Base-by-base conservation (phyloP, 768 basidiomycete genomes). In the Agrocybe chaxingu region DNA sequence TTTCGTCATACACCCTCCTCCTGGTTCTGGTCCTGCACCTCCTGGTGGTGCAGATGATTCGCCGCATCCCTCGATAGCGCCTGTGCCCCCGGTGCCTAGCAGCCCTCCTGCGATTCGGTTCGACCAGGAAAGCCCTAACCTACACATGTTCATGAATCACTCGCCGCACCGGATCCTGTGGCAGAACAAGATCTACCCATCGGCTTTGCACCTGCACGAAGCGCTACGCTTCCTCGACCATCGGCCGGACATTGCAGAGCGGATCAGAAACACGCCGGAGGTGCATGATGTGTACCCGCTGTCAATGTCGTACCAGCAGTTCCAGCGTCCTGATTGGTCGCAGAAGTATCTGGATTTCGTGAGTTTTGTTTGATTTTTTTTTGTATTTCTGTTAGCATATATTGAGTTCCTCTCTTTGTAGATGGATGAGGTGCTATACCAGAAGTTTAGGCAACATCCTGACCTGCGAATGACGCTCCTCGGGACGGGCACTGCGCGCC, bases 171-270 rank as follows among this genome's bases (percentile, higher is more conserved):
- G 72, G 4, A 76, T 92, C 16, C 48, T 81, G 47, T 84, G 81
- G 63, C 63, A 72, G 33, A 72, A 79, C 31, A 70, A 69, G 47
- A 64, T 66, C 37, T 92, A 84, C 57, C 86, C 86, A 1, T 85
- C 81, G 1, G 89, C 85, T 8, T 65, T 82, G 57, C 89, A 92
- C 56, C 73, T 92, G n/a, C 77, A 81, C 47, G 87, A 92, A 65
- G 87, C 88, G 7, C 70, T 87, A 60, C 87, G 87, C 62, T 92
- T 82, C 63, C 59, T 81, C 34, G 72, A 73, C 2, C 63, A 70
- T 16, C 69, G 71, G 2, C 79, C 78, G 0, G 75, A 78, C 0
- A 57, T 86, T 12, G 81, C 81, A 8, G 82, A 87, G 48, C 57
- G 59, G 29, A 84, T 91, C 49, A 73, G 86, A 13, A 39, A n/a